These are phyloP conservation scores for Gracilariopsis chorda DNA, from an alignment of 23 red algal species.

Conservation along the genomic window DNA sequence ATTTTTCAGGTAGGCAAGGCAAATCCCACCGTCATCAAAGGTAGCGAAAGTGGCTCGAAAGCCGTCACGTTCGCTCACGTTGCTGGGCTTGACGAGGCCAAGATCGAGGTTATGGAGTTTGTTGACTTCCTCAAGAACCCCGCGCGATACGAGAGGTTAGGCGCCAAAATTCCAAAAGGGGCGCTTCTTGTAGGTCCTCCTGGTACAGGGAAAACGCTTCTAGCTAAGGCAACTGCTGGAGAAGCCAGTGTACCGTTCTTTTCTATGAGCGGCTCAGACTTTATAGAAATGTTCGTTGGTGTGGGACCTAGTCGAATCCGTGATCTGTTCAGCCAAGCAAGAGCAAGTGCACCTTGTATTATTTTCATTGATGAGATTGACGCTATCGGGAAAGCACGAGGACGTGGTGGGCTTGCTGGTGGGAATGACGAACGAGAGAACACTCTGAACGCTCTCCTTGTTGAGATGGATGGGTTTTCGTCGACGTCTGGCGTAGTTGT, in stretches of 20 bases:
- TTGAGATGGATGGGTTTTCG: slow-evolving; percentile 99
- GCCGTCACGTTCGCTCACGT: slow-evolving; percentile 82
- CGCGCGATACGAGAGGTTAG: slow-evolving; percentile 77
- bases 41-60: slow-evolving; percentile 57
- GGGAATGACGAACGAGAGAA: slow-evolving; percentile 99
- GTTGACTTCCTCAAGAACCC: slow-evolving; percentile 98
- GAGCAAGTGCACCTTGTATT: slow-evolving; percentile 93
- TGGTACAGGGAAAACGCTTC: slow-evolving; percentile 95
- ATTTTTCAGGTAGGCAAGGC: slow-evolving; percentile 99
- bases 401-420: slow-evolving; percentile 89
- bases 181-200: slow-evolving; percentile 96
- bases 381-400: slow-evolving; percentile 91
- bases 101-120: slow-evolving; percentile 99
- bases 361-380: slow-evolving; percentile 99
- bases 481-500: slow-evolving; percentile 90
- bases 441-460: slow-evolving; percentile 95
- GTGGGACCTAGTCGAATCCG: slow-evolving; percentile 94
- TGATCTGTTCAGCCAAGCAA: slow-evolving; percentile 91
- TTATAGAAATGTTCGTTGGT: slow-evolving; percentile 99
- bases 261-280: slow-evolving; percentile 97
- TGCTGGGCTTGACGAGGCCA: slow-evolving; percentile 98
- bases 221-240: slow-evolving; percentile 94
- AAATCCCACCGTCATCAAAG: slow-evolving; percentile 90
- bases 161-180: slow-evolving; percentile 98
- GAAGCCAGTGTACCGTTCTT: slow-evolving; percentile 99